A percentile compares a stretch with the other conserved stretches of the same genome.
Conservation (phyloP, 306 rosid species). For the Vachellia collinsii region DNA sequence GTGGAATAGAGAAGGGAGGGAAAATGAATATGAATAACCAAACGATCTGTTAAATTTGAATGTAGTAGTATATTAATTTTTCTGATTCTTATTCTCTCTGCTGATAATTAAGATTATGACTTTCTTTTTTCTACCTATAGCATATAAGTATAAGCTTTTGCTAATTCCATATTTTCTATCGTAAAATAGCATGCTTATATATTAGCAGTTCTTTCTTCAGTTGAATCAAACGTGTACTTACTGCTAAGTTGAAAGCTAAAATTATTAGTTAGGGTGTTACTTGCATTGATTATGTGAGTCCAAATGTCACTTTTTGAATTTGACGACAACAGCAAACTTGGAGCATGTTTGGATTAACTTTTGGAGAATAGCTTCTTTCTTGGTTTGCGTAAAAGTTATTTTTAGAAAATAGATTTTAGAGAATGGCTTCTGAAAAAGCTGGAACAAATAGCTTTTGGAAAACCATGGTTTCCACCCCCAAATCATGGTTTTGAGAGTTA, state of each 20-base stretch:
- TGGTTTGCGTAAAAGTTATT: too few relatives aligned
- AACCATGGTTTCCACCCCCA: too few relatives aligned
- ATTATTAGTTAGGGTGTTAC: not conserved
- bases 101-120: not conserved
- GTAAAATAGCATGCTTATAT: not conserved
- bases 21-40: not conserved
- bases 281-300: not conserved
- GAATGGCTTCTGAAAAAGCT: too few relatives aligned
- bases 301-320: too few relatives aligned
- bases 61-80: not conserved
- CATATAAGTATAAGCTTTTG: not conserved
- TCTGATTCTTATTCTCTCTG: not conserved
- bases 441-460: too few relatives aligned
- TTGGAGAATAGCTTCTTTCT: too few relatives aligned
- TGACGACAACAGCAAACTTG: too few relatives aligned
- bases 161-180: not conserved
- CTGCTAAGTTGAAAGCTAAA: not conserved
- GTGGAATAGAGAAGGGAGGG: not conserved
- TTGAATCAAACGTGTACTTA: not conserved
- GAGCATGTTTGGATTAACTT: too few relatives aligned
- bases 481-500: too few relatives aligned
- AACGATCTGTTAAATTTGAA: not conserved
- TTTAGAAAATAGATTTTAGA: too few relatives aligned
- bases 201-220: not conserved
- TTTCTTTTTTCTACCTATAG: not conserved